A percentile compares a stretch with the other conserved stretches of the same genome.
phyloP scores from a whole-genome alignment of 305 asterid genomes.

The Petunia hybrid region DNA sequence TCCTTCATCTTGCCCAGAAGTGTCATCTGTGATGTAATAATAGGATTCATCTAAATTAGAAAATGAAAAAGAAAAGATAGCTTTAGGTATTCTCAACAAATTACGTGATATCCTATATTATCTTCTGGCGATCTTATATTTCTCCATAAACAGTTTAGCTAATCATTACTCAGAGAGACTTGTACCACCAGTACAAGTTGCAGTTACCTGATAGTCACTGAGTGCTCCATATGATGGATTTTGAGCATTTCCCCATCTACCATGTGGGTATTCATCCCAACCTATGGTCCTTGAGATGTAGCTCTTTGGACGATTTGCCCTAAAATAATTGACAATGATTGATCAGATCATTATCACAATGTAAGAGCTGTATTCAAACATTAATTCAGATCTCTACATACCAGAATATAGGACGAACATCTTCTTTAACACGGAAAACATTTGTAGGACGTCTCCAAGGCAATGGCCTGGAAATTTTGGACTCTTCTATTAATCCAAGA shows the following conservation, averaged over 20 bases:
- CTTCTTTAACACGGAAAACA: constrained; percentile 78
- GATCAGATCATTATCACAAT: constrained; percentile 30
- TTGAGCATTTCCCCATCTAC: constrained; percentile 97
- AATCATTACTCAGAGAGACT: background rate
- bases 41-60: background rate
- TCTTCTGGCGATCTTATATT: background rate
- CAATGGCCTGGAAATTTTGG: constrained; percentile 80
- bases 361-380: background rate
- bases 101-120: background rate
- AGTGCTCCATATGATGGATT: constrained; percentile 95
- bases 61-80: background rate
- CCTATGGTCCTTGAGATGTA: constrained; percentile 89
- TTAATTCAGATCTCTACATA: constrained; percentile 34
- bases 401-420: constrained; percentile 99
- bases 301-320: constrained; percentile 99
- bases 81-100: background rate
- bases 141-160: background rate
- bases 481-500: constrained; percentile 96
- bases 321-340: constrained; percentile 38
- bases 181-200: background rate
- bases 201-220: constrained; percentile 79
- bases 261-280: constrained; percentile 97
- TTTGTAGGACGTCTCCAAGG: constrained; percentile 99
- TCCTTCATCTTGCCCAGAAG: background rate
- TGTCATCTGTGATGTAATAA: background rate